These are phyloP conservation scores for Medicago ruthenica DNA, from an alignment of 306 rosid species.

Conservation along the genomic window DNA sequence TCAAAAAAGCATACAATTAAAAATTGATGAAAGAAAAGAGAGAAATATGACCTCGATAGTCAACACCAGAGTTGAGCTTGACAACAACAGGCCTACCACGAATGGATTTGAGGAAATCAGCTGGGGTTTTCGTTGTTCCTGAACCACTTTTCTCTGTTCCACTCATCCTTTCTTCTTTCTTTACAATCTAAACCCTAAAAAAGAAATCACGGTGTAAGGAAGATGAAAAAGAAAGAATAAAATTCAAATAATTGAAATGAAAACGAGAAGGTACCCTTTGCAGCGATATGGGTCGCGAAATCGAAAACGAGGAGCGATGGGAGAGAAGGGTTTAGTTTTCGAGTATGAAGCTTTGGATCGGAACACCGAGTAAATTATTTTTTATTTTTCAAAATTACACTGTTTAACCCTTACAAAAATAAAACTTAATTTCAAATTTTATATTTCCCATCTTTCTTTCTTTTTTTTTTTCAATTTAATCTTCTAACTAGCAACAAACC, in stretches of 20 bases:
- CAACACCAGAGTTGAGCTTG: slow-evolving; percentile 92
- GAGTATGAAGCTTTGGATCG: background rate
- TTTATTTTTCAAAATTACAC: too few relatives aligned
- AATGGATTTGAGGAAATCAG: slow-evolving; percentile 90
- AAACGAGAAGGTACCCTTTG: background rate
- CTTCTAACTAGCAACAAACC: too few relatives aligned
- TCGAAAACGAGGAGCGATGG: background rate
- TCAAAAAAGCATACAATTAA: background rate
- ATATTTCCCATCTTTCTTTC: too few relatives aligned
- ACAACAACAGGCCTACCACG: slow-evolving; percentile 96
- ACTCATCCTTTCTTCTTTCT: slow-evolving; percentile 36
- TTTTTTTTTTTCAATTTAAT: too few relatives aligned
- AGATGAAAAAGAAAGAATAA: background rate
- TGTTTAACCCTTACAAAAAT: too few relatives aligned
- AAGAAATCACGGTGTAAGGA: background rate
- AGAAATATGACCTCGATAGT: slow-evolving; percentile 69
- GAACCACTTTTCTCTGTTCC: slow-evolving; percentile 67
- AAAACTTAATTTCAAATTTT: too few relatives aligned
- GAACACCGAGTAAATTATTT: too few relatives aligned
- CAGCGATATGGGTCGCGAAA: background rate
- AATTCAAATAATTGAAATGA: background rate
- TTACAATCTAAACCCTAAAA: slow-evolving; percentile 16
- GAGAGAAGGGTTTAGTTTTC: background rate
- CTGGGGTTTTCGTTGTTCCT: slow-evolving; percentile 81
- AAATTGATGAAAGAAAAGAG: background rate